Percentiles rank a stretch among this genome's conserved stretches.
Conservation (phyloP, 2,329 filamentous ascomycete species). For the Pseudogymnoascus destructans region DNA sequence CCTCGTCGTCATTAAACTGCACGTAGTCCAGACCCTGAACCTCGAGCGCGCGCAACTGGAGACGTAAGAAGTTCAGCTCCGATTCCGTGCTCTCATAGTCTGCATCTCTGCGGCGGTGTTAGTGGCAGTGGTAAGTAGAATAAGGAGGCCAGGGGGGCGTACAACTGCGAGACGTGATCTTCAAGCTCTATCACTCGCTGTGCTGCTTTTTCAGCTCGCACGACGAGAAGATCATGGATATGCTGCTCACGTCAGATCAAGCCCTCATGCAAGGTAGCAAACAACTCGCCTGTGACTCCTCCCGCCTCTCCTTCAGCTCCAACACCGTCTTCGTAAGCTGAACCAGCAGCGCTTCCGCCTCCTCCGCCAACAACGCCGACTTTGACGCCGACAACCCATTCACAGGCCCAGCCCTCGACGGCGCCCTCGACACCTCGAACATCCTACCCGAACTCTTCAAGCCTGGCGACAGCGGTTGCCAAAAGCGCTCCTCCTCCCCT, state of each 20-base stretch:
- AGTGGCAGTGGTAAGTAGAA: background rate
- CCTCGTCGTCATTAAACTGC: slow-evolving; percentile 38
- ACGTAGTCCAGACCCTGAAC: slow-evolving; percentile 39
- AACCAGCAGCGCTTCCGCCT: slow-evolving; percentile 35
- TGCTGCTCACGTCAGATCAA: slow-evolving; percentile 30
- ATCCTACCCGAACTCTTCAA: background rate
- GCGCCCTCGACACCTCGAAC: background rate
- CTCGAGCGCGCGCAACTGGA: slow-evolving; percentile 50
- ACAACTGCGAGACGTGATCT: slow-evolving; percentile 45
- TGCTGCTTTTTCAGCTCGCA: slow-evolving; percentile 42
- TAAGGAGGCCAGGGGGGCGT: slow-evolving; percentile 16
- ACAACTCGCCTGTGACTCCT: slow-evolving; percentile 41
- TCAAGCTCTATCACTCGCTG: slow-evolving; percentile 48
- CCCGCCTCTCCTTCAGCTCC: slow-evolving; percentile 40
- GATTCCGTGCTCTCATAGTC: slow-evolving; percentile 44
- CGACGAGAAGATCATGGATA: slow-evolving; percentile 47
- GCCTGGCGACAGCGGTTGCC: slow-evolving; percentile 19
- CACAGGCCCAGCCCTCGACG: background rate
- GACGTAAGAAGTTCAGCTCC: slow-evolving; percentile 47
- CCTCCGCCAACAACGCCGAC: slow-evolving; percentile 27
- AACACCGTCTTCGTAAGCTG: slow-evolving; percentile 37
- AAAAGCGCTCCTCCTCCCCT: slow-evolving; percentile 16
- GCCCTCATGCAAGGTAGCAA: background rate
- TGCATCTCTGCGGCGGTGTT: slow-evolving; percentile 32
- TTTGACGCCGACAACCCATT: background rate